These are phyloP conservation scores for Pythium aquatile DNA, from an alignment of 352 stramenopile genomes.

Conservation along the genomic window DNA sequence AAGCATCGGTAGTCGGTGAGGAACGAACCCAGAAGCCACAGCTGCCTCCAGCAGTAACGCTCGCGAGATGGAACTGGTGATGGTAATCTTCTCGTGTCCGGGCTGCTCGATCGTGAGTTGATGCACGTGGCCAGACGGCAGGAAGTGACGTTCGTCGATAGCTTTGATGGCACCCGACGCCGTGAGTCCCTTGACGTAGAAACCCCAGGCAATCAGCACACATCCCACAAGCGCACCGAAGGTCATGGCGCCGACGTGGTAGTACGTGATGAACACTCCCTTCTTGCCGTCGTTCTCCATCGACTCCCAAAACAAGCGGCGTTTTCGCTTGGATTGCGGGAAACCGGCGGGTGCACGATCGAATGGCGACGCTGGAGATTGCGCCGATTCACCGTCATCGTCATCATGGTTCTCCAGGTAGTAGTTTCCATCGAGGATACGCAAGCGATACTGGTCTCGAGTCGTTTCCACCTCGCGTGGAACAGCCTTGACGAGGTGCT, in stretches of 20 bases:
- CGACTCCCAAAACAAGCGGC: slow-evolving; percentile 58
- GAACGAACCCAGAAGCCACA: slow-evolving; percentile 16
- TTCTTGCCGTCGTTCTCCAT: slow-evolving; percentile 73
- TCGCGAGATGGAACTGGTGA: slow-evolving; percentile 70
- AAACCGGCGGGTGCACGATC: neutral
- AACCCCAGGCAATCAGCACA: slow-evolving; percentile 67
- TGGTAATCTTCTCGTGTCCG: slow-evolving; percentile 69
- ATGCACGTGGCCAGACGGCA: slow-evolving; percentile 58
- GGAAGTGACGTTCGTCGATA: slow-evolving; percentile 53
- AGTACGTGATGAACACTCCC: slow-evolving; percentile 83
- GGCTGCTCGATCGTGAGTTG: slow-evolving; percentile 67
- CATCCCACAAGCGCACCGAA: slow-evolving; percentile 41
- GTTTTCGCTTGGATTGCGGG: slow-evolving; percentile 15
- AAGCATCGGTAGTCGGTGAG: slow-evolving; percentile 36
- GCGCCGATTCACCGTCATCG: slow-evolving; percentile 19
- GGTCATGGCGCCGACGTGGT: slow-evolving; percentile 64
- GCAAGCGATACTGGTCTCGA: slow-evolving; percentile 48
- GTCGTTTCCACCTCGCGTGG: slow-evolving; percentile 31
- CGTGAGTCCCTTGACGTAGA: slow-evolving; percentile 71
- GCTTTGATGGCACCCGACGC: slow-evolving; percentile 62
- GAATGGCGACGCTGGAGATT: slow-evolving; percentile 8
- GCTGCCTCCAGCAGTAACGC: slow-evolving; percentile 55
- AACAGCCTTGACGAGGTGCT: slow-evolving; percentile 26
- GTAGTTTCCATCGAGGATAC: slow-evolving; percentile 56
- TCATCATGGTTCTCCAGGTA: slow-evolving; percentile 56